These are phyloP conservation scores for Fusarium sp. DNA, from an alignment of 2,329 filamentous ascomycete species.

Conservation along the genomic window DNA sequence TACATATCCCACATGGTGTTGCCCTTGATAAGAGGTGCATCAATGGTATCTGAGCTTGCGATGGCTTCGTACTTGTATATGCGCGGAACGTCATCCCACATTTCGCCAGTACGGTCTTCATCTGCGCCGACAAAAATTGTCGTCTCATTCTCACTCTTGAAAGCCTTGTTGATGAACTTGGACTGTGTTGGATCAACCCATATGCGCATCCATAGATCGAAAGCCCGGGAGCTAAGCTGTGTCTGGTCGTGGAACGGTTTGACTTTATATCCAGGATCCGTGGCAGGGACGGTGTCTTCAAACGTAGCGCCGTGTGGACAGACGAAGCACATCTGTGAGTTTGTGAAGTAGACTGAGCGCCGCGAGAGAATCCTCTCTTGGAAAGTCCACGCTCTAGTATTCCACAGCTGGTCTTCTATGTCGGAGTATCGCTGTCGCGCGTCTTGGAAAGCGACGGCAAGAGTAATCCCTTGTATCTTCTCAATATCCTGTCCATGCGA, in stretches of 20 bases:
- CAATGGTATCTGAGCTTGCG: conserved; percentile 6
- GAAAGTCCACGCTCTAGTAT: conserved; percentile 26
- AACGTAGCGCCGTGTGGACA: conserved; percentile 18
- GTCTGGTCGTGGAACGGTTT: conserved; percentile 6
- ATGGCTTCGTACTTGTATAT: conserved; percentile 18
- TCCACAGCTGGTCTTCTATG: conserved; percentile 23
- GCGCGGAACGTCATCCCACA: not conserved
- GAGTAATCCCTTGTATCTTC: conserved; percentile 4
- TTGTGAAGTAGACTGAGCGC: conserved; percentile 23
- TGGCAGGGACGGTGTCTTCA: conserved; percentile 5
- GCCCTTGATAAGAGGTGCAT: conserved; percentile 10
- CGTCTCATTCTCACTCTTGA: conserved; percentile 14
- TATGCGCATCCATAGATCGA: conserved; percentile 12
- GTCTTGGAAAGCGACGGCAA: conserved; percentile 21
- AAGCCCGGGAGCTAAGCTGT: conserved; percentile 9
- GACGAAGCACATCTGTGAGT: conserved; percentile 26
- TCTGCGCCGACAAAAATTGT: conserved; percentile 22
- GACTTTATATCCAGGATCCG: not conserved
- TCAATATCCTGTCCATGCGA: not conserved
- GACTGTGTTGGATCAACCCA: conserved; percentile 25
- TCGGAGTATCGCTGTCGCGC: not conserved
- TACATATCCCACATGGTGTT: conserved; percentile 22
- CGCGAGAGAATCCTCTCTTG: conserved; percentile 27
- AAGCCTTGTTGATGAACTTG: conserved; percentile 12
- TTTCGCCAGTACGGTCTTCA: not conserved